Evolutionary conservation across 2,329 filamentous ascomycete species (phyloP), one percentile per base, ranked within the genome.

Genomic region (Aureobasidium sp.): DNA sequence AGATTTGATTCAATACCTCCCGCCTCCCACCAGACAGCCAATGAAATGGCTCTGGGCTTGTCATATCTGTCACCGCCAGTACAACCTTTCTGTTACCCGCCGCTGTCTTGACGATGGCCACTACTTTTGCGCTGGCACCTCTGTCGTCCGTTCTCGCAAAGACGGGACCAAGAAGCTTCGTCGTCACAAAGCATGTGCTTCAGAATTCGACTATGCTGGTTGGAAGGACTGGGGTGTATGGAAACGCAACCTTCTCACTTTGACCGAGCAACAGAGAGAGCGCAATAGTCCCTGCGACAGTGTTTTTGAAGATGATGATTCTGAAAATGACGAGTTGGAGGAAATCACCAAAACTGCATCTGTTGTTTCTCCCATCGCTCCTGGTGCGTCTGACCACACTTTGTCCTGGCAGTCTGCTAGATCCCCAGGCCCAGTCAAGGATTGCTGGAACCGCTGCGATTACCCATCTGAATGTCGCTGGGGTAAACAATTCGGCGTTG

Each of bases 71-170:
- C 70, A 72, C 41, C 72, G 71, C 20, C 73, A 71, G 12, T 84
- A 83, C 69, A 71, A 72, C 1, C 72, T 84, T 2, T 77, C 74
- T 23, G 76, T 76, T 2, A 84, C 81, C 0, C 76, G 79, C 0
- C 77, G 81, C 58, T 83, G 81, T 63, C 76, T 83, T 8, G 74
- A 79, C 50, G 80, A 83, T 65, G 81, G 81, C 1, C 81, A 84
- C 68, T 71, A 72, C 63, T 83, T 82, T 73, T 84, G 81, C 72
- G 71, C 78, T 3, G 80, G 81, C 64, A 75, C 68, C 1, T 70
- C 72, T 0, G 66, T 75, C 20, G 75, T 74, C 36, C 64, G 63
- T 7, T 73, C 71, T 65, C 71, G 74, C 36, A 66, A 51, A 29
- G 69, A 44, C 63, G 67, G 68, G 13, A 70, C 68, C 41, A 69